Evolutionary conservation across 345 rosid species (phyloP).

Genomic region (Populus pruinosa): DNA sequence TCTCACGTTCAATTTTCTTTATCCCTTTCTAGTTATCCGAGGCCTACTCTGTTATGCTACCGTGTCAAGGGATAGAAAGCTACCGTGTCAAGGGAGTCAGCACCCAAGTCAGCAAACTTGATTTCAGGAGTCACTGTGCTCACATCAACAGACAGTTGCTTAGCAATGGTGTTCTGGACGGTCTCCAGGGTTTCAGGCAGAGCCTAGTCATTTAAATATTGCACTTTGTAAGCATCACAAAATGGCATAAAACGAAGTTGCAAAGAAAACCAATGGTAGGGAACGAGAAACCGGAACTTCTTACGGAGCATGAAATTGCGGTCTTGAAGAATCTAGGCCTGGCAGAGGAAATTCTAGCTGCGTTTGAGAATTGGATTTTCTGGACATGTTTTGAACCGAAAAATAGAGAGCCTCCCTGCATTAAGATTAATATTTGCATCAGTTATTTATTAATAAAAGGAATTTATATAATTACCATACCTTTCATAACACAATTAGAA

Average conservation of each 20-base stretch:
- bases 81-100: conserved; percentile 70
- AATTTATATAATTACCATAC: background rate
- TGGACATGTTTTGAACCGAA: conserved; percentile 32
- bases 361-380: conserved; percentile 24
- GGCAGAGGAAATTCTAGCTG: conserved; percentile 22
- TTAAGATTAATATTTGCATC: background rate
- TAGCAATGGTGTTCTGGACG: conserved; percentile 54
- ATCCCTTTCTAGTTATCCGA: too few relatives aligned
- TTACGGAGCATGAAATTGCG: conserved; percentile 49
- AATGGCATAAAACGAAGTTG: background rate
- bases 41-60: too few relatives aligned
- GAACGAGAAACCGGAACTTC: background rate
- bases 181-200: conserved; percentile 45
- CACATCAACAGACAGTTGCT: conserved; percentile 55
- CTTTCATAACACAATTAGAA: background rate
- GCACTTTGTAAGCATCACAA: background rate
- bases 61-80: background rate
- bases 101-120: conserved; percentile 68
- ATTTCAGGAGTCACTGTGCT: conserved; percentile 50
- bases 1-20: too few relatives aligned
- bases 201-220: conserved; percentile 29
- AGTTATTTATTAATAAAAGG: background rate
- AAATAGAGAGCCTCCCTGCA: conserved; percentile 37
- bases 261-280: background rate
- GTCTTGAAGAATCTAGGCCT: conserved; percentile 30